phyloP scores from a whole-genome alignment of 2,329 filamentous ascomycete genomes.

The Moelleriella libera region DNA sequence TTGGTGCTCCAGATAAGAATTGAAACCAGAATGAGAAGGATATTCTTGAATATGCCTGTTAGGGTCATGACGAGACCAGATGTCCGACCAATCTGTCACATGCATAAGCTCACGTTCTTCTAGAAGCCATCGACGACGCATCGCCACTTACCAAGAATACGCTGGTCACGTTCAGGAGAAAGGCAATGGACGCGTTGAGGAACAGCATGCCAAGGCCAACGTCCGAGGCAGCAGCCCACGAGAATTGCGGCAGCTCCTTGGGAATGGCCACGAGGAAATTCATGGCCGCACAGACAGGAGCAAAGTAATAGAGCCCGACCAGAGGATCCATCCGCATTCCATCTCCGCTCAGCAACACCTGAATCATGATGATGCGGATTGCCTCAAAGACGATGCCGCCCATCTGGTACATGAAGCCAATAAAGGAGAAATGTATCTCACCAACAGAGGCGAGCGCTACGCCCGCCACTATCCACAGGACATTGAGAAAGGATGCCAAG shows the following conservation, averaged over 20 bases:
- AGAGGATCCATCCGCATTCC: conserved; percentile 81
- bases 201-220: conserved; percentile 53
- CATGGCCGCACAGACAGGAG: conserved; percentile 70
- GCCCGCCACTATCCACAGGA: conserved; percentile 36
- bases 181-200: conserved; percentile 64
- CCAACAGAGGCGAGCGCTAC: conserved; percentile 40
- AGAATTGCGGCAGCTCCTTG: conserved; percentile 53
- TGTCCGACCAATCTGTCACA: conserved; percentile 64
- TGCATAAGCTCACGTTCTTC: too few species aligned
- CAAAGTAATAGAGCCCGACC: conserved; percentile 82
- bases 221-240: conserved; percentile 48
- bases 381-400: conserved; percentile 71
- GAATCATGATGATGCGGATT: conserved; percentile 70
- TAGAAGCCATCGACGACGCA: too few species aligned
- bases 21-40: conserved; percentile 63
- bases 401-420: conserved; percentile 55
- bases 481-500: conserved; percentile 28
- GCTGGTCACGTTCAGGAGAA: conserved; percentile 68
- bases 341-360: conserved; percentile 61
- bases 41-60: conserved; percentile 77
- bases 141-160: conserved; percentile 62
- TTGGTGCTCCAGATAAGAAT: conserved; percentile 67
- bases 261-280: conserved; percentile 58
- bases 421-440: conserved; percentile 54
- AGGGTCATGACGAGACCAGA: conserved; percentile 77